Base-by-base conservation (phyloP, 2,329 filamentous ascomycete species). In the Nothopassalora personata region DNA sequence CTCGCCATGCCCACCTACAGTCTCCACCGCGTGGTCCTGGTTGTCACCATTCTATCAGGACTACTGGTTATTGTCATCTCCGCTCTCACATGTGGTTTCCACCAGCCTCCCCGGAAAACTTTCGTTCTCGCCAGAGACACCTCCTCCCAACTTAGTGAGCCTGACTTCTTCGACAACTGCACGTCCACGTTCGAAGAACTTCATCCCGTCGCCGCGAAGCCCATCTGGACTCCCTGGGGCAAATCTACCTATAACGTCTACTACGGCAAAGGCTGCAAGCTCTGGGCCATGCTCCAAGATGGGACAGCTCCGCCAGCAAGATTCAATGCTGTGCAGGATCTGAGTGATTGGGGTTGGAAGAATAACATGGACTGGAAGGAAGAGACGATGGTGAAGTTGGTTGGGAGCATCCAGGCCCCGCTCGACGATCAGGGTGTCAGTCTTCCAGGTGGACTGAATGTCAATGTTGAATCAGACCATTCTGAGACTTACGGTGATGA, bases 221-320 rank as follows among this genome's bases (percentile, higher is more conserved):
- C 8, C 5, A 15, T 27, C 19, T 48, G 19, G 46, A 23, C 19
- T 33, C 49, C 49, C n/a, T 52, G 23, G 27, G 7, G 18, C 28
- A 28, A 18, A 18, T 31, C 19, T 30, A 31, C 43, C 27, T 58
- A 58, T 51, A n/a, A 57, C 11, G 52, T 18, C 9, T 58, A 56
- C 18, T 33, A 31, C 15, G 56, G 28, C 39, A 57, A 58, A 53
- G 55, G 59, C 18, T 61, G 55, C 39, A 51, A 49, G 27, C 46
- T 61, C 9, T 57, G 46, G 46, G 8, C 27, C 4, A 46, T 53
- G 45, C 55, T 61, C 27, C 13, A 53, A 15, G 31, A 52, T 4
- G 45, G 28, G 18, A 27, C 43, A 10, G 39, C 55, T 9, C 18
- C 46, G n/a, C 48, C 51, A 30, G 23, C 50, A 5, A 23, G 23